These are phyloP conservation scores for Penicillium cinerascens DNA, from an alignment of 495 filamentous ascomycete genomes.

Conservation along the genomic window DNA sequence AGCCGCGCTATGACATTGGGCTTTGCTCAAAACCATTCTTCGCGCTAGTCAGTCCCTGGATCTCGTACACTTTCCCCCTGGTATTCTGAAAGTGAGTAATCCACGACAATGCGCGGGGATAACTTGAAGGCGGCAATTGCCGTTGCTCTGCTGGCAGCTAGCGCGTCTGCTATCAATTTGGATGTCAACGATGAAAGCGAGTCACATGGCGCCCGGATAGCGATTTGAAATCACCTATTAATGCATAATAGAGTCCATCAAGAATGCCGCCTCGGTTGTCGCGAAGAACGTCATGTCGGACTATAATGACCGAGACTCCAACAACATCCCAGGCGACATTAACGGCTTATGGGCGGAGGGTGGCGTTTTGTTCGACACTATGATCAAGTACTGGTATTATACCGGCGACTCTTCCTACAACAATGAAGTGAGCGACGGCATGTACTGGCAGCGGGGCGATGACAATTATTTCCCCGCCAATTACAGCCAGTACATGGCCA, in stretches of 20 bases:
- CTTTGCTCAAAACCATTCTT: neutral
- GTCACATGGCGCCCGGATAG: neutral
- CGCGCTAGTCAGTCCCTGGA: neutral
- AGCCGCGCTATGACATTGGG: neutral
- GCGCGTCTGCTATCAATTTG: slow-evolving; percentile 12
- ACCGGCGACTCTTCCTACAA: slow-evolving; percentile 64
- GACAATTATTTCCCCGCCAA: slow-evolving; percentile 61
- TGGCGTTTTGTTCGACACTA: slow-evolving; percentile 62
- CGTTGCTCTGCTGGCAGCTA: slow-evolving; percentile 4
- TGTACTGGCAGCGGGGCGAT: slow-evolving; percentile 58
- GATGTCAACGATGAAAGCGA: slow-evolving; percentile 14
- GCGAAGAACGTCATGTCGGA: slow-evolving; percentile 61
- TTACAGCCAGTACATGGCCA: slow-evolving; percentile 50
- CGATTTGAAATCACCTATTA: neutral
- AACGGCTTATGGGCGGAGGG: slow-evolving; percentile 64
- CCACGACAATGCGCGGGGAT: neutral
- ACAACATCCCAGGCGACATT: slow-evolving; percentile 53
- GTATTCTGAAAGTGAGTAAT: neutral
- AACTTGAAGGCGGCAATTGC: slow-evolving; percentile 1
- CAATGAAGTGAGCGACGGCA: slow-evolving; percentile 45
- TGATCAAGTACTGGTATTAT: slow-evolving; percentile 67
- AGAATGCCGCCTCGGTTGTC: slow-evolving; percentile 52
- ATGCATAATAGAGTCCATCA: slow-evolving; percentile 56
- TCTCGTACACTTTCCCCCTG: neutral
- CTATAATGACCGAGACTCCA: slow-evolving; percentile 58